These are phyloP conservation scores for Mycena indigotica DNA, from an alignment of 768 basidiomycete genomes.

Conservation along the genomic window DNA sequence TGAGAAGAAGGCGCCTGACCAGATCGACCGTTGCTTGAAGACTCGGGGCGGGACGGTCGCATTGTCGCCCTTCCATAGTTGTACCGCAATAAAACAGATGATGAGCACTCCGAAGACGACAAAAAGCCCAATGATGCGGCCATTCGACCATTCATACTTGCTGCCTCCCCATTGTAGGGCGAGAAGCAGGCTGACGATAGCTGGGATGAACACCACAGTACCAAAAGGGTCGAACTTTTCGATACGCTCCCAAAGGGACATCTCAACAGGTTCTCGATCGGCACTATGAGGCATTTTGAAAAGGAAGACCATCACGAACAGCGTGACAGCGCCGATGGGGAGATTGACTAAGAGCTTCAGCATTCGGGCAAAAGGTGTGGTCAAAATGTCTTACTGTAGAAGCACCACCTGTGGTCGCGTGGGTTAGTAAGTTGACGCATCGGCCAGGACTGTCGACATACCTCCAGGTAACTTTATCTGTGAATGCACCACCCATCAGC, in stretches of 20 bases:
- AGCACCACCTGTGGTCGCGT: constrained; percentile 37
- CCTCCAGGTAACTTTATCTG: not conserved
- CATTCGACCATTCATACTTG: constrained; percentile 41
- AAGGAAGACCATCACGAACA: constrained; percentile 15
- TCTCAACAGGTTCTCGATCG: not conserved
- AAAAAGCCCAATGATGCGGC: constrained; percentile 4
- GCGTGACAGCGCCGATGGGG: constrained; percentile 10
- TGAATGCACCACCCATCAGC: constrained; percentile 28
- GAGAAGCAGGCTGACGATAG: constrained; percentile 25
- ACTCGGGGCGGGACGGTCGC: constrained; percentile 21
- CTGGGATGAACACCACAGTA: constrained; percentile 10
- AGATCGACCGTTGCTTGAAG: constrained; percentile 18
- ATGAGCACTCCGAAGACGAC: constrained; percentile 17
- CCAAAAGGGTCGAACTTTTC: constrained; percentile 17
- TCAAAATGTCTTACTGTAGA: constrained; percentile 1
- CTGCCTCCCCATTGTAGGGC: constrained; percentile 49
- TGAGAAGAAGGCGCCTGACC: constrained; percentile 3
- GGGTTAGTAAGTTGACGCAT: no score
- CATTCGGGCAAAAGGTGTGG: constrained; percentile 23
- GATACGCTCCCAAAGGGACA: constrained; percentile 9
- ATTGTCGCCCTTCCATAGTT: constrained; percentile 6
- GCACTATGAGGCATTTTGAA: constrained; percentile 18
- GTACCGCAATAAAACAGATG: constrained; percentile 13
- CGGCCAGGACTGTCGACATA: no score
- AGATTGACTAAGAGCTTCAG: constrained; percentile 30